Evolutionary conservation across 179 eudicot genomes (phyloP), one percentile per base, ranked within the genome.

Genomic region (Silene coronaria): DNA sequence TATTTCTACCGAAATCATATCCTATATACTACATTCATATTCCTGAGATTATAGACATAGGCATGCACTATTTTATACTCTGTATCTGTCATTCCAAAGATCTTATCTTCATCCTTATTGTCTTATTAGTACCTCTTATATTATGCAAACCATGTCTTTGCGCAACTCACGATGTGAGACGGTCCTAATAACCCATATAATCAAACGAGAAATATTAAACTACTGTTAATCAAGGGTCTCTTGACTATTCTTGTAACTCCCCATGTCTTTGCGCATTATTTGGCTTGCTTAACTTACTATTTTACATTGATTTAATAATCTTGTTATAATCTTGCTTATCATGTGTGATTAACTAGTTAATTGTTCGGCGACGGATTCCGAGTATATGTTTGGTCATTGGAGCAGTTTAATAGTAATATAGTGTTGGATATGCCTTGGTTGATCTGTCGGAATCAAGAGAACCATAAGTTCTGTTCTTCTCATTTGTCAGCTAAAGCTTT

Each of bases 391-490:
- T 63, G 45, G 77, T 63, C 38, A n/a, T 5, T 73, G 24, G 51
- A 24, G 30, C 68, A 36, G 53, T 73, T 21, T 53, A 53, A 14
- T 53, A 28, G 19, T 30, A 61, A 53, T 75, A 65, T 67, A 76
- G 48, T 13, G 48, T 68, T 76, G 73, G 73, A 76, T 76, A 68
- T 68, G 63, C 73, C 17, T 55, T 68, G 22, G 72, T 72, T 72
- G 28, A 78, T 78, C 72, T 78, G 80, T 78, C 80, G 80, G 80
- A 78, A 78, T 78, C 58, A 78, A 38, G 67, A 72, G 67, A 36
- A 78, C 80, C 80, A 78, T 72, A 3, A 27, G 53, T 63, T 71
- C 3, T 48, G 58, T 42, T 3, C 59, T 76, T 68, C 42, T 76
- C 36, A 66, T 67, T 68, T 67, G 79, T 58, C 67, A 57, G 67